phyloP scores from a whole-genome alignment of 768 basidiomycete genomes.

The Arthromyces matolae region DNA sequence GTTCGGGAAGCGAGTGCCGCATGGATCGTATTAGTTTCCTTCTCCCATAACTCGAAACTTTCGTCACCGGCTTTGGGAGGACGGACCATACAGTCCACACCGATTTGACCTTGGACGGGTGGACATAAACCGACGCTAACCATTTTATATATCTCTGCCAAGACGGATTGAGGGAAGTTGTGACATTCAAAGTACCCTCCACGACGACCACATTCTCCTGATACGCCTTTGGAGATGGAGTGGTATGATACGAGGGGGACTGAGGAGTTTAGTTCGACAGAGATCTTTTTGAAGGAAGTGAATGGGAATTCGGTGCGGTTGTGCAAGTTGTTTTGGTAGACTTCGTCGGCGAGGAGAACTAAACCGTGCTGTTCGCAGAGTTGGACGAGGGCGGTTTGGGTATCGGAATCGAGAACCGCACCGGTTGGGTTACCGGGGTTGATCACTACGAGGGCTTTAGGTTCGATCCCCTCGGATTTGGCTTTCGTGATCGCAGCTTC shows the following conservation, averaged over 20 bases:
- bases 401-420: constrained; percentile 65
- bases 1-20: constrained; percentile 69
- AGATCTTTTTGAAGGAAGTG: constrained; percentile 90
- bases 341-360: constrained; percentile 94
- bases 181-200: constrained; percentile 95
- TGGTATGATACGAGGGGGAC: constrained; percentile 93
- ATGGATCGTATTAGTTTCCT: constrained; percentile 82
- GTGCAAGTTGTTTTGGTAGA: constrained; percentile 96
- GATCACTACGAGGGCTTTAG: constrained; percentile 92
- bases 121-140: constrained; percentile 88
- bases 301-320: constrained; percentile 64
- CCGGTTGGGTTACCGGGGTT: constrained; percentile 99
- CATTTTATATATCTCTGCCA: constrained; percentile 95
- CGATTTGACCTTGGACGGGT: constrained; percentile 86
- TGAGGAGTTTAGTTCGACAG: constrained; percentile 61
- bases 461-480: constrained; percentile 50
- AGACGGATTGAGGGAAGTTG: constrained; percentile 74
- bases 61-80: constrained; percentile 76
- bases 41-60: constrained; percentile 75
- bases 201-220: constrained; percentile 94
- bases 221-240: constrained; percentile 94
- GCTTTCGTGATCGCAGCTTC: constrained; percentile 65
- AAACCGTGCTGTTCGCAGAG: constrained; percentile 83
- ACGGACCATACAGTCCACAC: constrained; percentile 90
- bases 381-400: constrained; percentile 73